Base-by-base conservation (phyloP, 2,329 filamentous ascomycete species). In the Apiospora marii region DNA sequence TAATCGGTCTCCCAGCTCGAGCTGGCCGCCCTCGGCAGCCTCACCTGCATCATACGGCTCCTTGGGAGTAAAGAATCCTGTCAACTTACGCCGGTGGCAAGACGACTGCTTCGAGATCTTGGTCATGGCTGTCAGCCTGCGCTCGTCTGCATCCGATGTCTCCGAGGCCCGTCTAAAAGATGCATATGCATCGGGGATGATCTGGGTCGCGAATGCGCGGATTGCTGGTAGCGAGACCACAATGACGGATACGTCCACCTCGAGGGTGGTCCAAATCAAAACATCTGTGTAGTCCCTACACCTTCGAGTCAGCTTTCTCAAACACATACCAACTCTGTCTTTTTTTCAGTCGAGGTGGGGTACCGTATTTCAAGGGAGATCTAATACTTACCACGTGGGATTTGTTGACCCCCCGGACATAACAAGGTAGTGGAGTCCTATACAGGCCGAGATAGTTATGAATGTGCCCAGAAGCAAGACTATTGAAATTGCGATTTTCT, bases 251-350 rank as follows among this genome's bases (percentile, higher is more conserved):
- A 83, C 79, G 1, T 84, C 80, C 5, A 85, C 78, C 75, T 86
- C 85, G 37, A 85, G 75, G 1, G 83, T 83, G 2, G 82, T 83
- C 84, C 84, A 86, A 67, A 86, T 78, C n/a, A 85, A 73, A 7
- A 79, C 77, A 73, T 84, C 80, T 12, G 81, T 82, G 53, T 74
- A 74, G 51, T 75, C 74, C 75, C 68, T 70, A 22, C 5, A 41
- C 4, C 34, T 27, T 37, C 30, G 4, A 30, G 44, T 68, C 41
- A 68, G 67, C 41, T 46, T 12, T 4, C 13, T 13, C 0, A 44
- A 14, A 13, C 13, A 16, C 2, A 46, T 3, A 27, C 16, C 12
- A 27, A 27, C 1, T 7, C 13, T 22, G 24, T 46, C 41, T 5
- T 16, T 24, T 22, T 68, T 6, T 58, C n/a, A n/a, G 27, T 27